Evolutionary conservation across 2,329 filamentous ascomycete genomes (phyloP), one percentile per base, ranked within the genome.

Genomic region (Cercospora sojina): DNA sequence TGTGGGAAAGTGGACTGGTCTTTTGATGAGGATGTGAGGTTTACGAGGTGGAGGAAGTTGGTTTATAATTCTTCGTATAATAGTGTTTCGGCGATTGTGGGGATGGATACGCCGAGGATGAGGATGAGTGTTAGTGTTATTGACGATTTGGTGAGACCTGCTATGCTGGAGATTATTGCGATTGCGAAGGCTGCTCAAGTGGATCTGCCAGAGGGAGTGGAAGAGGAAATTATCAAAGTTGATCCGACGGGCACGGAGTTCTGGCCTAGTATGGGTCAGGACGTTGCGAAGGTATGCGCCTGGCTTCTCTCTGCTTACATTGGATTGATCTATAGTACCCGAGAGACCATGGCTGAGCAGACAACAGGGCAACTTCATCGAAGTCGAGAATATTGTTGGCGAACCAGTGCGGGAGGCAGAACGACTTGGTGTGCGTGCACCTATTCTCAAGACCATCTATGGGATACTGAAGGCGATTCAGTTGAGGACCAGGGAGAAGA

Each of bases 351-450:
- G n/a, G 5, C 25, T n/a, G 32, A 25, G 13, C 32, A 27, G 12
- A 23, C 27, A 10, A 41, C 20, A 71, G 82, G 82, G 84, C 16
- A 86, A 86, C 70, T 84, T 81, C 61, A 83, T 85, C 66, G 86
- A 88, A 73, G 80, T 82, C 57, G 85, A 87, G 72, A 85, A 83
- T 67, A 80, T 87, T 38, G 74, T 87, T 3, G 85, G 85, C 1
- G 85, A 87, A 76, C 84, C 85, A n/a, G 67, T 87, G 55, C 76
- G 83, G 2, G 85, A 84, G 69, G 86, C 81, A 0, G 80, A 81
- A 68, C 74, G 73, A 32, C 74, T 78, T 0, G 84, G 84, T 1
- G 83, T 87, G 1, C 65, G 77, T 1, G 83, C 83, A 76, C 84
- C 85, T 0, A 84, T 81, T 16, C 74, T 87, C 32, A 75, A 77